Evolutionary conservation across 106 monocot genomes (phyloP), one percentile per base, ranked within the genome.

Genomic region (Posidonia australis): DNA sequence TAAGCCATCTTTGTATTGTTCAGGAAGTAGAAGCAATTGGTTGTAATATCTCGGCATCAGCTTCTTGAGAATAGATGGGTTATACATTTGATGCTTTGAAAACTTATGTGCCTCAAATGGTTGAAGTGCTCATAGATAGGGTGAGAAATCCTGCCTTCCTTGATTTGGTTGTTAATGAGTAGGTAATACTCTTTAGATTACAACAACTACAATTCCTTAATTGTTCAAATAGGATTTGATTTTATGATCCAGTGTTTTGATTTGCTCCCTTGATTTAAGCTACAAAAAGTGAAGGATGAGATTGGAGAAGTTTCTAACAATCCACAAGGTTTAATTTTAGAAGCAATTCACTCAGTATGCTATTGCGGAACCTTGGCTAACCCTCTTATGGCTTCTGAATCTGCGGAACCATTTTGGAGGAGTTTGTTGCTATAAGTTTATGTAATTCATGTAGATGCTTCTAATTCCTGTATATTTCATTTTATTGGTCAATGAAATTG

Each of bases 91-190:
- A 77, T 70, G 84, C 89, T 62, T 67, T 89, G 60, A 89, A 79
- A 45, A 84, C 84, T 32, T 77, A 89, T 64, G 46, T 84, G 58
- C 89, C 89, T 44, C 79, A 84, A 36, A 89, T 89, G 89, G 82
- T 89, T 44, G 89, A 89, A 65, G 81, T 89, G 32, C 89, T 89
- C 63, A 64, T 84, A 68, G 89, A 89, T 67, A 70, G 78, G 32
- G 79, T 84, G 3, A 76, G 89, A 44, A 89, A 89, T 67, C 77
- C 82, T 63, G 72, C 44, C 58, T 89, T 89, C 61, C 80, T 85
- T 58, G 89, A 89, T 41, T 89, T 85, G 89, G 89, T 85, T 42
- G 82, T 89, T 44, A 89, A 85, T 72, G 89, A 89, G 58, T 80
- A 89, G 85, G 89, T 89, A 74, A 48, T 19, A 7, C 25, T 1